Conservation (phyloP, 306 rosid genomes). For the Castanea mollissima region DNA sequence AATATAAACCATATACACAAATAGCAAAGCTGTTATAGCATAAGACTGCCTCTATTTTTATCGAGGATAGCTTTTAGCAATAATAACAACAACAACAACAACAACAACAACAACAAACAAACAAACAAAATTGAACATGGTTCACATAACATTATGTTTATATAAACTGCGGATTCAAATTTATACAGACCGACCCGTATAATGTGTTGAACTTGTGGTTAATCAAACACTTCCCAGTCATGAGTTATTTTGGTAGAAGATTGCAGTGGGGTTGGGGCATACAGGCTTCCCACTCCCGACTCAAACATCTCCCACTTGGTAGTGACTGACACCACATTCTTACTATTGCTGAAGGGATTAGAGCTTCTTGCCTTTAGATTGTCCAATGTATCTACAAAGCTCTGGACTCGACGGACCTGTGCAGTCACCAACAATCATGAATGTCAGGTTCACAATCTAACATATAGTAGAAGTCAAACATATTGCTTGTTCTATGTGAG, state of each 20-base stretch:
- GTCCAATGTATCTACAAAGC: constrained; percentile 54
- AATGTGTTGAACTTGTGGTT: background rate
- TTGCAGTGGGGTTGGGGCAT: constrained; percentile 24
- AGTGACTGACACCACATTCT: constrained; percentile 30
- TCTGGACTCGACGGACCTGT: constrained; percentile 70
- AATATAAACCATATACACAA: constrained; percentile 1
- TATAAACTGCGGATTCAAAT: constrained; percentile 1
- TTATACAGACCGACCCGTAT: background rate
- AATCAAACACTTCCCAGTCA: constrained; percentile 48
- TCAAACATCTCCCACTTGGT: constrained; percentile 63
- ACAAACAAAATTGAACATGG: background rate
- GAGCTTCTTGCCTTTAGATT: constrained; percentile 51
- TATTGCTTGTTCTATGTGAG: background rate
- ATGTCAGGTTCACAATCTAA: background rate
- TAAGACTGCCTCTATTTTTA: constrained; percentile 1
- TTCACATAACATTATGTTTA: background rate
- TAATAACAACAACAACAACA: background rate
- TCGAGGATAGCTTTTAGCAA: constrained; percentile 8
- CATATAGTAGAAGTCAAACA: background rate
- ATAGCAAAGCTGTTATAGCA: background rate
- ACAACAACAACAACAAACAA: background rate
- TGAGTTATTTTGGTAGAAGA: constrained; percentile 38
- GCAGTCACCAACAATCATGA: background rate
- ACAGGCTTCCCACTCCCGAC: constrained; percentile 43
- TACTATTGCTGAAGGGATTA: constrained; percentile 24